phyloP scores from a whole-genome alignment of 2,329 filamentous ascomycete genomes.

The Zopfia rhizophila region DNA sequence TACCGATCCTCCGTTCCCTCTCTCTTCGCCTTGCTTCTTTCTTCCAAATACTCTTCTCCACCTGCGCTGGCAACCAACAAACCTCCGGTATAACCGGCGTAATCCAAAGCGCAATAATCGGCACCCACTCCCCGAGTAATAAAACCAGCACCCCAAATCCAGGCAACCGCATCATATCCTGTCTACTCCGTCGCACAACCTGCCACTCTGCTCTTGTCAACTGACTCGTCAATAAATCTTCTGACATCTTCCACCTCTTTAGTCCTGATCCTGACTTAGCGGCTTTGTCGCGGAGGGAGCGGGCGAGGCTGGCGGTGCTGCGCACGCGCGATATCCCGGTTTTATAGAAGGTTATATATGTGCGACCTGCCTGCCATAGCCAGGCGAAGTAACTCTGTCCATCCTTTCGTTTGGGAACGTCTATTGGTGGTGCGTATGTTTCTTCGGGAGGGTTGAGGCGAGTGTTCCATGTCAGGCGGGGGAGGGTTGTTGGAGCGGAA shows the following conservation, averaged over 20 bases:
- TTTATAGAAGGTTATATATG: conserved; percentile 89
- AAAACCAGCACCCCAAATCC: conserved; percentile 80
- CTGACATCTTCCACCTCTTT: neutral
- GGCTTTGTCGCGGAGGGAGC: conserved; percentile 54
- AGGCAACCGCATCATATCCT: conserved; percentile 82
- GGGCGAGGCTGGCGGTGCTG: conserved; percentile 67
- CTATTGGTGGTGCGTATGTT: conserved; percentile 77
- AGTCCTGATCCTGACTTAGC: too few relatives aligned
- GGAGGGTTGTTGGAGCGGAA: too few relatives aligned
- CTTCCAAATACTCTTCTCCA: conserved; percentile 66
- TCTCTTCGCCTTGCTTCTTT: conserved; percentile 55
- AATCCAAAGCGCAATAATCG: conserved; percentile 78
- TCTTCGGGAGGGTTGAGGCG: conserved; percentile 75
- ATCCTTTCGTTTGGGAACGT: conserved; percentile 66
- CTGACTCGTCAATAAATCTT: conserved; percentile 4
- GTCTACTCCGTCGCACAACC: conserved; percentile 71
- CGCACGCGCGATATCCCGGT: conserved; percentile 79
- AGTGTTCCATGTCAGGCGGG: conserved; percentile 8
- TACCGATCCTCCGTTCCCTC: conserved; percentile 24
- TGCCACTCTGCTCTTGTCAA: conserved; percentile 76
- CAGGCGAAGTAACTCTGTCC: conserved; percentile 61
- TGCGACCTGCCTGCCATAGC: conserved; percentile 73
- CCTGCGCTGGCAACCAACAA: conserved; percentile 83
- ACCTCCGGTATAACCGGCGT: conserved; percentile 79
- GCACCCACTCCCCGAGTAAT: conserved; percentile 86